phyloP scores from a whole-genome alignment of 2,329 filamentous ascomycete genomes.

The Fusarium nurragi region DNA sequence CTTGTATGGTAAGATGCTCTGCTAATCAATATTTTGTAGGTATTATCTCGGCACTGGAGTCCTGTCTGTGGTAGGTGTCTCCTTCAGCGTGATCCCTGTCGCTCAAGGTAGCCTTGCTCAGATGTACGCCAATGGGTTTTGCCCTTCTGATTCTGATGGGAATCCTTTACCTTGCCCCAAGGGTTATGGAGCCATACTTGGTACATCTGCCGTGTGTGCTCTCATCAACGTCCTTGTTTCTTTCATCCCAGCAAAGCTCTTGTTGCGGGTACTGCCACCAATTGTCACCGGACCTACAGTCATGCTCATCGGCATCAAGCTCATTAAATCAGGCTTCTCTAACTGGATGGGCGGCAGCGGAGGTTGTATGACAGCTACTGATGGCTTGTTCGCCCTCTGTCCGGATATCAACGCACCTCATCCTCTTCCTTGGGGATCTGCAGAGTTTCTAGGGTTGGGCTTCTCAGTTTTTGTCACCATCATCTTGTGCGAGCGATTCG shows the following conservation, averaged over 20 bases:
- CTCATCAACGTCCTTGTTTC: slow-evolving; percentile 78
- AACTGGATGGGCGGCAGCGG: slow-evolving; percentile 83
- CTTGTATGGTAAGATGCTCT: neutral
- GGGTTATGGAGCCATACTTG: slow-evolving; percentile 77
- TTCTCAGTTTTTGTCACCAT: slow-evolving; percentile 84
- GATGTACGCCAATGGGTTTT: slow-evolving; percentile 81
- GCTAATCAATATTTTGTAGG: slow-evolving; percentile 49
- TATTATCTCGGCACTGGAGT: slow-evolving; percentile 83
- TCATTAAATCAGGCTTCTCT: slow-evolving; percentile 77
- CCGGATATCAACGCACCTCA: slow-evolving; percentile 74
- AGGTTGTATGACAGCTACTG: slow-evolving; percentile 59
- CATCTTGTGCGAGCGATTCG: slow-evolving; percentile 82
- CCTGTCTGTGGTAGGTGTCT: slow-evolving; percentile 77
- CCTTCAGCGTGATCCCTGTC: slow-evolving; percentile 49
- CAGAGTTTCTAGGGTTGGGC: slow-evolving; percentile 80
- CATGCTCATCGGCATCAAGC: slow-evolving; percentile 75
- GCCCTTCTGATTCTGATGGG: slow-evolving; percentile 67
- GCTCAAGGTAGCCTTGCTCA: slow-evolving; percentile 75
- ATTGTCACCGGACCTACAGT: slow-evolving; percentile 79
- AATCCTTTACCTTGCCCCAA: slow-evolving; percentile 77
- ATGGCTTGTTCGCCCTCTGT: slow-evolving; percentile 70
- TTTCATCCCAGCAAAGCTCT: slow-evolving; percentile 73
- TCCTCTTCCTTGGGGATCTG: slow-evolving; percentile 78
- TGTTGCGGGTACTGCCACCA: slow-evolving; percentile 81
- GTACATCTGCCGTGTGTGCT: slow-evolving; percentile 72